Conservation (phyloP, 169 alveolate genomes). For the Eimeria brunetti region DNA sequence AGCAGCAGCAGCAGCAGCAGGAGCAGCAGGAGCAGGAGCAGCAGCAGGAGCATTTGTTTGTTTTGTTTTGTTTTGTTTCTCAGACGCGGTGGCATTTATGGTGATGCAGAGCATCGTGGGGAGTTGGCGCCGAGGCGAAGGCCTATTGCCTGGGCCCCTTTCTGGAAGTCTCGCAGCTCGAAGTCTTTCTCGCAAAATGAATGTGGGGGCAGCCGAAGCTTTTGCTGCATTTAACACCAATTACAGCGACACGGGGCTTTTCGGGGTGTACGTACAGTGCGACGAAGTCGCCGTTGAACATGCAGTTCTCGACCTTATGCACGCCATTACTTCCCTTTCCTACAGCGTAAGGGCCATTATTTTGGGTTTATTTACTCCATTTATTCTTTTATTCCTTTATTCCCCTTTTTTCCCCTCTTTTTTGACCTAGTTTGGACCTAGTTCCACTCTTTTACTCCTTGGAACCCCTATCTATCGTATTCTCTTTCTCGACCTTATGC, state of each 20-base stretch:
- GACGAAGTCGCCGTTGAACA: slow-evolving; percentile 93
- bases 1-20: slow-evolving; percentile 45
- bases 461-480: no score
- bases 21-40: no score
- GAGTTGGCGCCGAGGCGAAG: slow-evolving; percentile 90
- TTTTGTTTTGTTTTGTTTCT: no score
- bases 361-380: not conserved
- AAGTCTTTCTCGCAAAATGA: slow-evolving; percentile 89
- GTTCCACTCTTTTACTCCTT: no score
- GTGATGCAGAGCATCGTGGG: slow-evolving; percentile 97
- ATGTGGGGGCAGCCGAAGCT: slow-evolving; percentile 90
- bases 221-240: slow-evolving; percentile 92
- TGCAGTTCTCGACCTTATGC: slow-evolving; percentile 88
- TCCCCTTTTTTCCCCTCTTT: no score
- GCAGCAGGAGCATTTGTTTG: no score
- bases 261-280: slow-evolving; percentile 91
- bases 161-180: slow-evolving; percentile 89
- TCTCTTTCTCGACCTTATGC: no score
- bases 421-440: no score
- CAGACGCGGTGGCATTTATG: slow-evolving; percentile 94
- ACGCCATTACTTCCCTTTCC: slow-evolving; percentile 89
- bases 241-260: slow-evolving; percentile 96
- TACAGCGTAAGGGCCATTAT: slow-evolving; percentile 70
- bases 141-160: slow-evolving; percentile 85
- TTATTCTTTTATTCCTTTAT: no score